phyloP scores from a whole-genome alignment of 208 protist species.

The Leishmania tarentolae region DNA sequence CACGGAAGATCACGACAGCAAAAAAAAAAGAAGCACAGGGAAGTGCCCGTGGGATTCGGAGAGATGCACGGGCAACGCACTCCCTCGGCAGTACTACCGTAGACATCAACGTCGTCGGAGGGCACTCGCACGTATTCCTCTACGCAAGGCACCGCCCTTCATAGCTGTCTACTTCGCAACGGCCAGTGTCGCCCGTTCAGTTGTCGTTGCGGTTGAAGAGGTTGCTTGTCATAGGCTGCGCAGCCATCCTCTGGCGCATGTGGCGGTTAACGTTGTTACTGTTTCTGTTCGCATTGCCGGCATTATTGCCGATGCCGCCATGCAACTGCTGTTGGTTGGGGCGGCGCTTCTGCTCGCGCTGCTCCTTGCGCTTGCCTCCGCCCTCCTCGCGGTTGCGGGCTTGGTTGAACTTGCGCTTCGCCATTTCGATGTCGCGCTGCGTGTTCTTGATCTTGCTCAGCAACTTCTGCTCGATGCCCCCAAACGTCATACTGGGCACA shows the following conservation, averaged over 20 bases:
- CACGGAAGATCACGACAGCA: neutral
- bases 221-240: slow-evolving; percentile 33
- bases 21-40: neutral
- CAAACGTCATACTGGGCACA: slow-evolving; percentile 71
- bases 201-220: slow-evolving; percentile 54
- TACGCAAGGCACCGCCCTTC: neutral
- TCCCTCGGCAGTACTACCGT: neutral
- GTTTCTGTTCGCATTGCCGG: neutral
- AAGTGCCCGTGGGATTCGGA: neutral
- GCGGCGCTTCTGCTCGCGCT: slow-evolving; percentile 38
- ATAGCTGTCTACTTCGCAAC: too few species aligned
- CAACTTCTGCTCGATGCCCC: slow-evolving; percentile 75
- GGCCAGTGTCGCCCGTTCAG: neutral
- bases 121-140: neutral
- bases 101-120: neutral
- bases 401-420: slow-evolving; percentile 48
- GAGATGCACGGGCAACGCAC: neutral
- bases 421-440: slow-evolving; percentile 53
- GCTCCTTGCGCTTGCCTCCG: slow-evolving; percentile 31
- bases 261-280: slow-evolving; percentile 14
- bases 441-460: slow-evolving; percentile 72
- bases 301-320: neutral
- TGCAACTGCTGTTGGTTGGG: slow-evolving; percentile 22
- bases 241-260: slow-evolving; percentile 14
- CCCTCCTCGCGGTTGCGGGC: slow-evolving; percentile 35